Evolutionary conservation across 2,329 filamentous ascomycete species (phyloP).

Genomic region (Colletotrichum plurivorum): DNA sequence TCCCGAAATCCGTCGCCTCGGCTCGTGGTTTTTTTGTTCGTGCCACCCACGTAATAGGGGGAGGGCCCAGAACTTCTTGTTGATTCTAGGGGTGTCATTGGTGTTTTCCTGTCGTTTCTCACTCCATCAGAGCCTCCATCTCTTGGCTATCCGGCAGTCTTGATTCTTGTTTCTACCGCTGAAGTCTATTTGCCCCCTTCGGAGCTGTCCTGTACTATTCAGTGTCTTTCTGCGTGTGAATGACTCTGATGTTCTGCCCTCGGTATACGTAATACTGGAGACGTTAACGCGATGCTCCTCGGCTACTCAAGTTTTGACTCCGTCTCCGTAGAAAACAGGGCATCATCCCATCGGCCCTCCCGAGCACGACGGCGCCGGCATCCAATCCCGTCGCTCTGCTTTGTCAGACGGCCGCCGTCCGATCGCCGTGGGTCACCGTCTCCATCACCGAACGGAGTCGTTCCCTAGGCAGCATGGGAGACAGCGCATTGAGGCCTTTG

Average conservation of each 20-base stretch:
- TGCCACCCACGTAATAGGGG: constrained; percentile 27
- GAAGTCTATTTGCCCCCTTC: neutral
- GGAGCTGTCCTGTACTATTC: too few relatives aligned
- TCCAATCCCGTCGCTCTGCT: constrained; percentile 33
- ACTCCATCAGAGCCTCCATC: constrained; percentile 13
- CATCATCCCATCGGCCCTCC: constrained; percentile 29
- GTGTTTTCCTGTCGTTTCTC: too few relatives aligned
- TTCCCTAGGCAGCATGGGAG: neutral
- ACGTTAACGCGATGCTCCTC: neutral
- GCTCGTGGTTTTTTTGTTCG: constrained; percentile 11
- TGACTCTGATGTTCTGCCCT: constrained; percentile 20
- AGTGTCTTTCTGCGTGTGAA: too few relatives aligned
- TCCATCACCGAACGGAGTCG: neutral
- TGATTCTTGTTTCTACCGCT: neutral
- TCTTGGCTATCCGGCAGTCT: constrained; percentile 26
- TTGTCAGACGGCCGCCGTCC: constrained; percentile 30
- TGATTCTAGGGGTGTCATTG: neutral
- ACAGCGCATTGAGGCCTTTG: neutral
- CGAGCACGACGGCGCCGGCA: constrained; percentile 18
- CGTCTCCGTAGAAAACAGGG: constrained; percentile 16
- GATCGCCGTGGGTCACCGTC: constrained; percentile 15
- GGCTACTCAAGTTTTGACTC: too few relatives aligned
- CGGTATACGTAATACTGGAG: constrained; percentile 8
- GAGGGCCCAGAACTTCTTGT: neutral
- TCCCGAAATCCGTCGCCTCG: constrained; percentile 39